These are phyloP conservation scores for Brettanomyces nanus DNA, from an alignment of 805 yeast species.

Conservation along the genomic window DNA sequence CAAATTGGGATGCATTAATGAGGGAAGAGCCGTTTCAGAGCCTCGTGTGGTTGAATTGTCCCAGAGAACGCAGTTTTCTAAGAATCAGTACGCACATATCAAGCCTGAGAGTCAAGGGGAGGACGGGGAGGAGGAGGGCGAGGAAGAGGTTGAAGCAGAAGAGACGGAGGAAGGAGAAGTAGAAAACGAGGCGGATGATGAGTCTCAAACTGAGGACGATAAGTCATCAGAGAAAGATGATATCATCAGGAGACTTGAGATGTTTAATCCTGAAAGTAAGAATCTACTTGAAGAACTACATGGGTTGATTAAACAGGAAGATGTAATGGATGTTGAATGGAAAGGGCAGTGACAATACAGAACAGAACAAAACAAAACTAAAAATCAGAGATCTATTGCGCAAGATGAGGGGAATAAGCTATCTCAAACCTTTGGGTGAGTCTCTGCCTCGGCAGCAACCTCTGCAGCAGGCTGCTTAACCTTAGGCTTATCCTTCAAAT, in stretches of 20 bases:
- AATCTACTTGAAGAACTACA: conserved; percentile 18
- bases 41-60: conserved; percentile 36
- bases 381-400: no score
- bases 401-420: not conserved
- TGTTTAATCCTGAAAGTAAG: conserved; percentile 28
- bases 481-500: conserved; percentile 28
- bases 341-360: no score
- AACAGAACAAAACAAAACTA: no score
- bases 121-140: conserved; percentile 22
- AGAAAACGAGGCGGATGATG: conserved; percentile 14
- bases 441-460: not conserved
- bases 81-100: conserved; percentile 13
- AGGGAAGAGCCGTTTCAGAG: conserved; percentile 37
- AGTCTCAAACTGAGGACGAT: conserved; percentile 7
- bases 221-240: conserved; percentile 18
- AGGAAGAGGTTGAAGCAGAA: conserved; percentile 10
- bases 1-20: conserved; percentile 56
- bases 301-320: conserved; percentile 20
- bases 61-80: conserved; percentile 23
- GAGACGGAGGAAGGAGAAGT: conserved; percentile 11
- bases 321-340: conserved; percentile 10
- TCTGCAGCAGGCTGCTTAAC: not conserved
- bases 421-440: not conserved
- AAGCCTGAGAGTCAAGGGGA: conserved; percentile 23
- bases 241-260: conserved; percentile 29